A percentile compares a stretch with the other conserved stretches of the same genome.
phyloP scores from a whole-genome alignment of 2,329 filamentous ascomycete genomes.

The Colletotrichum musae region DNA sequence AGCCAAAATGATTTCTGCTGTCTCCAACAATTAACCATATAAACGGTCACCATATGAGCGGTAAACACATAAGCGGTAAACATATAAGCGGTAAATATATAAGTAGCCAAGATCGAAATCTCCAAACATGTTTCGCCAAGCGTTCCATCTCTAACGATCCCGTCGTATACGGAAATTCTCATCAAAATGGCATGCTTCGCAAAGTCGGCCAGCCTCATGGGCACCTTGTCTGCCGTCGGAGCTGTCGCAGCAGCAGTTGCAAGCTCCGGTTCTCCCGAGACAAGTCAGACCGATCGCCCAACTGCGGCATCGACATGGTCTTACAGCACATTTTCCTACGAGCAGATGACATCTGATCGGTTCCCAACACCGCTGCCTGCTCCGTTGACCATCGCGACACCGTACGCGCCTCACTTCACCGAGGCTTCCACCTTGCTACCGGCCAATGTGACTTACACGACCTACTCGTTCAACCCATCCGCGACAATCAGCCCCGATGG shows the following conservation, averaged over 20 bases:
- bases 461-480: not conserved
- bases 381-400: constrained; percentile 15
- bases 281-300: not conserved
- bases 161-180: not conserved
- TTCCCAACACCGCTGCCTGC: constrained; percentile 14
- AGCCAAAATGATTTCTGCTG: too few relatives aligned
- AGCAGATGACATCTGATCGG: constrained; percentile 11
- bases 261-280: not conserved
- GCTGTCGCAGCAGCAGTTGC: constrained; percentile 3
- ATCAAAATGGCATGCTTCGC: not conserved
- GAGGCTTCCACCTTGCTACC: constrained; percentile 9
- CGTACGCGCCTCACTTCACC: constrained; percentile 20
- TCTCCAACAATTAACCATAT: too few relatives aligned
- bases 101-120: too few relatives aligned
- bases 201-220: not conserved
- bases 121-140: too few relatives aligned
- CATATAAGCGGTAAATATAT: too few relatives aligned
- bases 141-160: too few relatives aligned
- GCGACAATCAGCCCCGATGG: constrained; percentile 41
- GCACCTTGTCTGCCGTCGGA: not conserved
- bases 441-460: constrained; percentile 24
- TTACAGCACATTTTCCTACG: constrained; percentile 23
- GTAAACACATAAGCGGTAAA: too few relatives aligned
- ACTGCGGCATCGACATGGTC: constrained; percentile 5
- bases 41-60: too few relatives aligned